Evolutionary conservation across 345 rosid species (phyloP).

Genomic region (Linum usitatissimum): DNA sequence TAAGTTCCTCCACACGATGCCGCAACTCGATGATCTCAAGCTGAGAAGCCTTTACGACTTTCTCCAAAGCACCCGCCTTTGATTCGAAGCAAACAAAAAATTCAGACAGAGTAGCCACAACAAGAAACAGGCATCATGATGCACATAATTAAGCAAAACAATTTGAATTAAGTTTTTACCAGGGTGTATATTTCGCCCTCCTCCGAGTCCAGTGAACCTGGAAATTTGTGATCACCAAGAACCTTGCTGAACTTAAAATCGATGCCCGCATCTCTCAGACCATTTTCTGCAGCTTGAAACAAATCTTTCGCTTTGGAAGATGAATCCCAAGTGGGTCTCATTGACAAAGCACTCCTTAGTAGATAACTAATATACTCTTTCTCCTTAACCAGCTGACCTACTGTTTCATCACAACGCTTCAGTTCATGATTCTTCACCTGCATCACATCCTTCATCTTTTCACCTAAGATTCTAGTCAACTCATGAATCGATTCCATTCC

Average conservation of each 20-base stretch:
- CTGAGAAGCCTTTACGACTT: constrained; percentile 83
- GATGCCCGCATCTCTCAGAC: constrained; percentile 65
- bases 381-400: constrained; percentile 61
- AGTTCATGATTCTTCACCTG: constrained; percentile 56
- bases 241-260: constrained; percentile 50
- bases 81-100: constrained; percentile 6
- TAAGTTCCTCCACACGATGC: constrained; percentile 69
- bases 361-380: constrained; percentile 80
- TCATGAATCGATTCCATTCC: constrained; percentile 85
- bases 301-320: constrained; percentile 51
- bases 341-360: constrained; percentile 81
- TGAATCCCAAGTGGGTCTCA: constrained; percentile 43
- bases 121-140: constrained; percentile 6
- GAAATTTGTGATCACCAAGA: constrained; percentile 29
- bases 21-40: constrained; percentile 68
- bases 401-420: constrained; percentile 59
- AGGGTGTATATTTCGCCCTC: constrained; percentile 71
- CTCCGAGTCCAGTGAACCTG: constrained; percentile 30
- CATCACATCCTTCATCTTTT: constrained; percentile 49
- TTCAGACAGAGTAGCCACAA: background rate
- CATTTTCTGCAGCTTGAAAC: constrained; percentile 82
- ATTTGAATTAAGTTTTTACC: constrained; percentile 34
- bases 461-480: constrained; percentile 45
- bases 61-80: constrained; percentile 94
- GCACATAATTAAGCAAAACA: constrained; percentile 2